Base-by-base conservation (phyloP, 2,329 filamentous ascomycete species). In the Dryadomyces sulphureus region DNA sequence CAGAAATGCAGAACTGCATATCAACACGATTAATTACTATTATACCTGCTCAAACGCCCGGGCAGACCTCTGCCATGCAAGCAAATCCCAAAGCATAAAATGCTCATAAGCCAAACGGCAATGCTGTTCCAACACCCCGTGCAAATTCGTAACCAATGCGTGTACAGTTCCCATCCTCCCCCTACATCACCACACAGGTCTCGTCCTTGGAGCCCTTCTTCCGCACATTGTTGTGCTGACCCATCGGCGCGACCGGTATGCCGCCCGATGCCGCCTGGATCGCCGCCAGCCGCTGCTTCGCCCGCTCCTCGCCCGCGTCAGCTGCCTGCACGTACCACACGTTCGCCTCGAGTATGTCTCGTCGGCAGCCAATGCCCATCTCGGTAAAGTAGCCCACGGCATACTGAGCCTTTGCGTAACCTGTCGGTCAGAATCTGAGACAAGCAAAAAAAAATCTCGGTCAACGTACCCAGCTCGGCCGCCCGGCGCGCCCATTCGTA, bases 311-410 rank as follows among this genome's bases (percentile, higher is more conserved):
- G 41, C 90, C 92, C 43, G 86, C 77, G 54, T 94, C 90, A 16
- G 92, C 90, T 5, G 92, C 92, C 62, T 85, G 86, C 54, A 98
- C 90, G 60, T 98, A 98, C 90, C 89, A 96, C 27, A 94, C 85
- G 58, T 98, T 98, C 54, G 92, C 90, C 62, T 95, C 89, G 38
- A 98, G 74, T n/a, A 90, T 80, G 60, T 98, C 92, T 42, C 87
- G 80, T 34, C 88, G 84, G 61, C 88, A 95, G 43, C 92, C 92
- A 55, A 98, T 95, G 51, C 92, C 92, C 85, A 93, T 94, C 62
- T 98, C 92, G 5, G 89, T 95, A 61, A 98, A 98, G 64, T 95
- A 96, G 39, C 88, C 92, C 20, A 94, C 78, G 0, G 92, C 87
- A 56, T 96, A 98, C 60, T 95, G 79, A n/a, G 92, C 92, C 55